Conservation (phyloP, 345 rosid genomes). For the Physaria fendleri region DNA sequence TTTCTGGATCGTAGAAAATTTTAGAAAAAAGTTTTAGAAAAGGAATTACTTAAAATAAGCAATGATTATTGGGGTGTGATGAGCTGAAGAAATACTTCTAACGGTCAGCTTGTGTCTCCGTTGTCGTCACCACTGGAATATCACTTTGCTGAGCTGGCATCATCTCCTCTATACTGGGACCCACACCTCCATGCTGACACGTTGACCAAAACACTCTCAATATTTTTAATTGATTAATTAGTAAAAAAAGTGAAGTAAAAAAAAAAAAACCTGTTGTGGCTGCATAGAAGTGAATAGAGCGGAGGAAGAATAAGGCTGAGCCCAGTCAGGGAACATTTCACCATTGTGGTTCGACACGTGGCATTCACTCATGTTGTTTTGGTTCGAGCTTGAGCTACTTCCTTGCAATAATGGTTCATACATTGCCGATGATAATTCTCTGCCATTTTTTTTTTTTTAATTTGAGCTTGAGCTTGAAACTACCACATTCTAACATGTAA, state of each 20-base stretch:
- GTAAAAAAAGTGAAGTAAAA: not conserved
- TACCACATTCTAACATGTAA: too few species aligned
- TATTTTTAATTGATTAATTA: not conserved
- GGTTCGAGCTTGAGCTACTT: constrained; percentile 32
- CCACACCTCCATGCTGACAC: constrained; percentile 26
- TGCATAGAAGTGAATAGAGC: constrained; percentile 37
- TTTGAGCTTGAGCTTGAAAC: too few species aligned
- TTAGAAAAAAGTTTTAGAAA: not conserved
- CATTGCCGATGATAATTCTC: constrained; percentile 32
- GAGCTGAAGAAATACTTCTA: constrained; percentile 32
- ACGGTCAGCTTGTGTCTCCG: constrained; percentile 13
- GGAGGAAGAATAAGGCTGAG: constrained; percentile 36
- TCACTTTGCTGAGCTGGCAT: constrained; percentile 28
- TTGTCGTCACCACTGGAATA: not conserved
- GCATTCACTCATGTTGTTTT: constrained; percentile 35
- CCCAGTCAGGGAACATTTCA: constrained; percentile 39
- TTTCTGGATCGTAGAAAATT: not conserved
- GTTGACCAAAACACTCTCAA: not conserved
- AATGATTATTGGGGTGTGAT: constrained; percentile 28
- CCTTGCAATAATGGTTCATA: constrained; percentile 45
- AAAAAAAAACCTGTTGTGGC: constrained; percentile 26
- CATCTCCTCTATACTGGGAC: constrained; percentile 23
- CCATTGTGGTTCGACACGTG: constrained; percentile 34
- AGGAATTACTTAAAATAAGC: not conserved
- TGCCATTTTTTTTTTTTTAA: not conserved